A percentile compares a stretch with the other conserved stretches of the same genome.
Evolutionary conservation across 2,329 filamentous ascomycete species (phyloP).

Genomic region (Emericellopsis atlantica): DNA sequence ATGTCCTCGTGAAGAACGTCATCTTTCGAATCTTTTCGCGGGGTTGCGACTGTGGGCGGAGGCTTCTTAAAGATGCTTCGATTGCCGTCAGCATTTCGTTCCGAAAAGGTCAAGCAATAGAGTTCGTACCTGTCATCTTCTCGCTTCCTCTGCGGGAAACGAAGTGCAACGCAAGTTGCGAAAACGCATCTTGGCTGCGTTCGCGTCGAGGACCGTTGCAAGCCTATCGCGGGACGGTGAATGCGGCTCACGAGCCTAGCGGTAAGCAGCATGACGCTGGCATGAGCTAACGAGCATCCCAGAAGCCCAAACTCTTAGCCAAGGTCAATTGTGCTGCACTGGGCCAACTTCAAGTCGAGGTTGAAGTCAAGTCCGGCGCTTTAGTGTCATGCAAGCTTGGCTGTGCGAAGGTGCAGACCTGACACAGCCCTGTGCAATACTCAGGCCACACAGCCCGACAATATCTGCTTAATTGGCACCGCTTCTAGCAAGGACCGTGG

Average conservation of each 20-base stretch:
- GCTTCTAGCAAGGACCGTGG: no score
- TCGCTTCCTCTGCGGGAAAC: neutral
- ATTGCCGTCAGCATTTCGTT: neutral
- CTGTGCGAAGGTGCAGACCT: no score
- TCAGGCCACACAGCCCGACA: no score
- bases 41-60: neutral
- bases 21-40: neutral
- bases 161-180: neutral
- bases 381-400: no score
- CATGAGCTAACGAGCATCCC: conserved; percentile 1
- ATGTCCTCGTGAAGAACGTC: conserved; percentile 64
- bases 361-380: no score
- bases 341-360: no score
- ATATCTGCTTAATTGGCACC: no score
- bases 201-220: neutral
- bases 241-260: conserved; percentile 1
- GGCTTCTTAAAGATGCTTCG: neutral
- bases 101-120: neutral
- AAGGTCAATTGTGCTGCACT: no score
- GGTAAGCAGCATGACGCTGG: conserved; percentile 3
- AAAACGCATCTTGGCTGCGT: conserved; percentile 1
- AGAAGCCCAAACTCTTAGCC: neutral
- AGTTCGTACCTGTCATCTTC: neutral
- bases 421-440: no score
- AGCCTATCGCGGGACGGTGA: neutral